Percentiles rank a stretch among this genome's conserved stretches.
These are phyloP conservation scores for Dissophora globulifera DNA, from an alignment of 192 early-diverging fungal genomes.

Conservation along the genomic window DNA sequence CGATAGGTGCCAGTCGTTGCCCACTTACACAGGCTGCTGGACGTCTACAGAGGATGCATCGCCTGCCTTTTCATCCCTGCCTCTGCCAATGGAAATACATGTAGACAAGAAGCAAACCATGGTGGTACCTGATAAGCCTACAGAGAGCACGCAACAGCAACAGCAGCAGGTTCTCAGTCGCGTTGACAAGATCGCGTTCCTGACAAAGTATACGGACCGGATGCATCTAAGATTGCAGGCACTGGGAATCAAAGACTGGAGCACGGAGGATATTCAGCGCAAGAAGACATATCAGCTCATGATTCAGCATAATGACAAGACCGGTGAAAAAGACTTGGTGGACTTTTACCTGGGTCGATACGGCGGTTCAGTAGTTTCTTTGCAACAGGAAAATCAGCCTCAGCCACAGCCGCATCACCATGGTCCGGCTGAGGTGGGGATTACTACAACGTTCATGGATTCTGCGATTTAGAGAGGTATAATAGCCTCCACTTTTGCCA, in stretches of 20 bases:
- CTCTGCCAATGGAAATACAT: no score
- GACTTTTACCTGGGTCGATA: constrained; percentile 56
- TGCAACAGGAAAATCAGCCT: background rate
- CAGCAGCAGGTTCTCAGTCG: constrained; percentile 25
- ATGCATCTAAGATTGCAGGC: constrained; percentile 45
- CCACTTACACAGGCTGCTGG: no score
- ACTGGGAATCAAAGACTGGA: constrained; percentile 50
- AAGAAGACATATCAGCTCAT: constrained; percentile 59
- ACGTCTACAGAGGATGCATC: no score
- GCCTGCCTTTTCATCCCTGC: no score
- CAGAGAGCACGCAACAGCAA: background rate
- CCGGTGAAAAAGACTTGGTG: constrained; percentile 53
- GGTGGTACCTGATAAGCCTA: no score
- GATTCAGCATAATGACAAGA: constrained; percentile 58
- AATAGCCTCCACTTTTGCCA: no score
- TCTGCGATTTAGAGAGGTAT: no score
- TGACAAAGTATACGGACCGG: constrained; percentile 49
- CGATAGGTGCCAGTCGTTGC: no score
- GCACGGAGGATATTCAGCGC: constrained; percentile 42
- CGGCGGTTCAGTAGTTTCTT: constrained; percentile 36
- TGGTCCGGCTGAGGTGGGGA: background rate
- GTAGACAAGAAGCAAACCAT: no score
- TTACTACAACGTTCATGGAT: no score
- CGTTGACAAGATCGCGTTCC: constrained; percentile 45
- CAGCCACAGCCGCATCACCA: background rate